phyloP scores from a whole-genome alignment of 805 yeast genomes.

The Kuraishia borneana region DNA sequence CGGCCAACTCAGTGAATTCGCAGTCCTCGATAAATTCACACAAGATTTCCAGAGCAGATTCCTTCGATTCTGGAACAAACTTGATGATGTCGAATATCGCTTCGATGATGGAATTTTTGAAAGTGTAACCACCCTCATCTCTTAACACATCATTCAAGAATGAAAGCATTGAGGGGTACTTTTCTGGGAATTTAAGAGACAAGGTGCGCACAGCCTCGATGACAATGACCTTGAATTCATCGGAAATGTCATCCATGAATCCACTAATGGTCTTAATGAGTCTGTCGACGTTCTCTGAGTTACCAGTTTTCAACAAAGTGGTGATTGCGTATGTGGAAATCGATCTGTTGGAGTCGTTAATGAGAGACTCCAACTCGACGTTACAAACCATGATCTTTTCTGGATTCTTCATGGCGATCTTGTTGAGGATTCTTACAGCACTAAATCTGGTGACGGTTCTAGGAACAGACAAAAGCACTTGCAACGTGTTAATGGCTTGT shows the following conservation, averaged over 20 bases:
- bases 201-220: conserved; percentile 90
- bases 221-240: conserved; percentile 89
- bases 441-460: conserved; percentile 85
- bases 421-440: conserved; percentile 83
- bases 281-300: conserved; percentile 80
- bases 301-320: conserved; percentile 89
- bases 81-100: conserved; percentile 87
- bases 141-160: conserved; percentile 79
- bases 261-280: conserved; percentile 78
- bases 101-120: conserved; percentile 82
- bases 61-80: conserved; percentile 76
- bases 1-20: conserved; percentile 88
- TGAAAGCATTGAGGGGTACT: conserved; percentile 69
- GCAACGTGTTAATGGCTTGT: conserved; percentile 63
- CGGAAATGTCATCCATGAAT: conserved; percentile 88
- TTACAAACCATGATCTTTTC: conserved; percentile 72
- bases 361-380: conserved; percentile 73
- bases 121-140: conserved; percentile 81
- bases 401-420: conserved; percentile 73
- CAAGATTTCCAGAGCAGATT: conserved; percentile 71
- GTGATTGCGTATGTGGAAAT: conserved; percentile 96
- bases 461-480: conserved; percentile 73
- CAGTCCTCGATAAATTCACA: conserved; percentile 98
- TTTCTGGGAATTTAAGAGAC: conserved; percentile 87
- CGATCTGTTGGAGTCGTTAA: conserved; percentile 82